Evolutionary conservation across 768 basidiomycete genomes (phyloP), one percentile per base, ranked within the genome.

Genomic region (Termitomyces titanicus): DNA sequence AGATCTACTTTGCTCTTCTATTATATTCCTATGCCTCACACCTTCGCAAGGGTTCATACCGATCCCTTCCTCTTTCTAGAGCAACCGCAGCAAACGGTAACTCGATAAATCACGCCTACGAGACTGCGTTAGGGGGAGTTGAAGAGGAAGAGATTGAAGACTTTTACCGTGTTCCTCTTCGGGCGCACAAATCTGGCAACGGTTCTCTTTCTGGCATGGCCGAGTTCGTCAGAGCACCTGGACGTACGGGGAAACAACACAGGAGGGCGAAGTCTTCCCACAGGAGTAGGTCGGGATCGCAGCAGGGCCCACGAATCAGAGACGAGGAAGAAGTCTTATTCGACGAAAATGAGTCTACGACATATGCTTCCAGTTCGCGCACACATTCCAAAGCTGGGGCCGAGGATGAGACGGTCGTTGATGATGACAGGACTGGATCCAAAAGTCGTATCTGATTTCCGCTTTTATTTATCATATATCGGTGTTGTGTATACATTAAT

Each of bases 11-110:
- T 70, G 88, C 89, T 42, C 72, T 89, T 39, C 71, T 94, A 53
- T 74, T 98, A 29, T 99, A 98, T 71, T 98, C 96, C 13, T 98
- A 91, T 69, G 94, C 94, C 3, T 77, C 83, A 2, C 97, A 98
- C 69, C 86, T 98, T 51, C 90, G 94, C 43, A 88, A 88, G 64
- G 92, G 94, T 44, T 89, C 92, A 22, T 98, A 95, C 66, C 89
- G 90, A 60, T 76, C 86, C 13, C 84, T 99, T 42, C 86, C 90
- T 12, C 74, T 78, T 49, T 75, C 77, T 17, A 81, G 81, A 47
- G 70, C 78, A 53, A 70, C 70, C 55, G 66, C 71, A 53, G 29
- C 52, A 65, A 51, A 53, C 69, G 57, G 33, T 68, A 49, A 44
- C 69, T 66, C 70, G 42, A 67, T 70, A 49, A 61, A 66, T 55